Base-by-base conservation (phyloP, 768 basidiomycete genomes). In the Tulasnella sp. region DNA sequence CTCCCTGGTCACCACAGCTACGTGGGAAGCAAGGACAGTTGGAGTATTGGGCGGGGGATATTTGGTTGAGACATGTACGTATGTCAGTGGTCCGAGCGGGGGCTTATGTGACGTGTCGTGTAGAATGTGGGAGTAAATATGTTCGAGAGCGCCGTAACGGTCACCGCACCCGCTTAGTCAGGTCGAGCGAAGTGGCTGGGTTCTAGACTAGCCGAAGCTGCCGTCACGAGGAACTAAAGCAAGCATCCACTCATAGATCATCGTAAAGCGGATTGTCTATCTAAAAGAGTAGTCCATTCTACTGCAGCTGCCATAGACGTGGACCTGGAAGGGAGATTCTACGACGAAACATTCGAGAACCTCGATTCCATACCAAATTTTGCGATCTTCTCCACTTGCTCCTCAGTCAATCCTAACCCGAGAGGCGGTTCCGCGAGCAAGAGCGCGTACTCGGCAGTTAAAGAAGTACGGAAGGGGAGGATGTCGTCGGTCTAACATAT, bases 361-460 rank as follows among this genome's bases (percentile, higher is more conserved):
- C 81, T 76, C 26, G 77, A 78, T 34, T 82, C 76, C 83, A 92
- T 82, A 67, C 91, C 85, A 86, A 87, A 87, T 74, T 83, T 78
- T 1, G 87, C 90, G 22, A 92, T 80, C 19, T 76, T 78, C 66
- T 75, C 78, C 5, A 94, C 84, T 75, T 91, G 86, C 0, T 78
- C 81, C 75, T 88, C 84, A 0, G 81, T 80, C 62, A 94, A 79
- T 0, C 90, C 92, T 1, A 94, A 82, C 2, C 92, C 92, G 36
- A 86, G 76, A 0, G 92, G 92, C n/a, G 86, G 82, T 29, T 81
- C 78, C 0, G 92, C 92, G 69, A 94, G 81, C 40, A 94, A 84
- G 6, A 94, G 81, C 0, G 92, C 91, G 75, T 94, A 94, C 78
- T 94, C 92, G 3, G 83, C 90, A 0, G 88, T 77, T 1, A 94